These are phyloP conservation scores for Lipomyces spencermartinsiae DNA, from an alignment of 805 yeast species.

Conservation along the genomic window DNA sequence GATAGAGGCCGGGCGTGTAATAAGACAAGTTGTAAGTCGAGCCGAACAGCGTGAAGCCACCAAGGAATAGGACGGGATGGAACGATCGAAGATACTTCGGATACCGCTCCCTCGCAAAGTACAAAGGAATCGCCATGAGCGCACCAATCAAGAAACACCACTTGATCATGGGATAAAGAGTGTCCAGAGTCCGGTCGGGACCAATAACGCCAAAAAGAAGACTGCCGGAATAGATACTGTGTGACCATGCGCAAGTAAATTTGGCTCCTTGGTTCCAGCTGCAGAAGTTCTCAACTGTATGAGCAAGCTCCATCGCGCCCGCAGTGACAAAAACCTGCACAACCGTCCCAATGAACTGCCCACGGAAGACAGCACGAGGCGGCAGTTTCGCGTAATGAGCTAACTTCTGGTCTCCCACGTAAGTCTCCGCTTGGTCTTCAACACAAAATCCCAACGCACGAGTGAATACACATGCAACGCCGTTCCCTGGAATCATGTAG, in stretches of 20 bases:
- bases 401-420: conserved; percentile 62
- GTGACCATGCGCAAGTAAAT: conserved; percentile 56
- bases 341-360: conserved; percentile 55
- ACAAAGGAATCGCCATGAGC: conserved; percentile 51
- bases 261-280: conserved; percentile 50
- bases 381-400: conserved; percentile 71
- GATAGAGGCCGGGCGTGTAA: conserved; percentile 65
- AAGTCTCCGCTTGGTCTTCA: conserved; percentile 61
- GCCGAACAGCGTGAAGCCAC: conserved; percentile 40
- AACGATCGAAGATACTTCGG: conserved; percentile 49
- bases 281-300: conserved; percentile 52
- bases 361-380: conserved; percentile 64
- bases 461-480: conserved; percentile 67
- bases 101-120: conserved; percentile 38
- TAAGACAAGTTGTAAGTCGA: conserved; percentile 69
- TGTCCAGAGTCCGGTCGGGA: conserved; percentile 62
- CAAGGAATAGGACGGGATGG: conserved; percentile 70
- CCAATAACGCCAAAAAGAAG: conserved; percentile 71
- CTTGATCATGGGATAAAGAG: conserved; percentile 59
- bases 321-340: conserved; percentile 51
- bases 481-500: conserved; percentile 64
- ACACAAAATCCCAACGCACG: conserved; percentile 65
- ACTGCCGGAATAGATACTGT: conserved; percentile 60
- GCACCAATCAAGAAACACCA: conserved; percentile 70
- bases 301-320: conserved; percentile 49